Conservation (phyloP, 2,329 filamentous ascomycete genomes). For the Botrytis squamosa region DNA sequence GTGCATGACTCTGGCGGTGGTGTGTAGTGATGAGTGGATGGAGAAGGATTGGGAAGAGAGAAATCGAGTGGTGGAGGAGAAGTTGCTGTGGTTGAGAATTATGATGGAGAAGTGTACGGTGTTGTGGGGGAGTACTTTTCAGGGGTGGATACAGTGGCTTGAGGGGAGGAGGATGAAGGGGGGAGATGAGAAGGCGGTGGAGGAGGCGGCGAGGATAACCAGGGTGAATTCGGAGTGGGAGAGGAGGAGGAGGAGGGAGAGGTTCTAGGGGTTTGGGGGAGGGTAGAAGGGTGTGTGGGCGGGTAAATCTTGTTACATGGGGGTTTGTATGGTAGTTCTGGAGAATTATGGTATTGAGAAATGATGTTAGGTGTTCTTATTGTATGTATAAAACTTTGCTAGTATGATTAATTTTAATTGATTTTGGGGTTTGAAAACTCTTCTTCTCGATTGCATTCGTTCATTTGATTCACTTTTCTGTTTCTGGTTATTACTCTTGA, state of each 20-base stretch:
- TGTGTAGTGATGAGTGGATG: neutral
- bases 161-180: neutral
- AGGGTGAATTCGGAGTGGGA: neutral
- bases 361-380: too few relatives aligned
- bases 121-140: neutral
- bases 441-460: neutral
- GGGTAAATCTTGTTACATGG: too few relatives aligned
- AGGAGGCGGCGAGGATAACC: neutral
- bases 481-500: neutral
- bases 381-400: neutral
- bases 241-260: neutral
- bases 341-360: neutral
- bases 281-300: too few relatives aligned
- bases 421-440: neutral
- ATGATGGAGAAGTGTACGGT: neutral
- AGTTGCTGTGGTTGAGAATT: neutral
- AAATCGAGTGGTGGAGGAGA: neutral
- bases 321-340: neutral
- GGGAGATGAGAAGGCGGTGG: neutral
- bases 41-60: neutral
- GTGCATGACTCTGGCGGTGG: neutral
- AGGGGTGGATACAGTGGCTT: neutral
- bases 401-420: neutral
- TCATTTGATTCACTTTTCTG: neutral
- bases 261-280: neutral